These are phyloP conservation scores for Trichophyton verrucosum DNA, from an alignment of 2,329 filamentous ascomycete genomes.

Conservation along the genomic window DNA sequence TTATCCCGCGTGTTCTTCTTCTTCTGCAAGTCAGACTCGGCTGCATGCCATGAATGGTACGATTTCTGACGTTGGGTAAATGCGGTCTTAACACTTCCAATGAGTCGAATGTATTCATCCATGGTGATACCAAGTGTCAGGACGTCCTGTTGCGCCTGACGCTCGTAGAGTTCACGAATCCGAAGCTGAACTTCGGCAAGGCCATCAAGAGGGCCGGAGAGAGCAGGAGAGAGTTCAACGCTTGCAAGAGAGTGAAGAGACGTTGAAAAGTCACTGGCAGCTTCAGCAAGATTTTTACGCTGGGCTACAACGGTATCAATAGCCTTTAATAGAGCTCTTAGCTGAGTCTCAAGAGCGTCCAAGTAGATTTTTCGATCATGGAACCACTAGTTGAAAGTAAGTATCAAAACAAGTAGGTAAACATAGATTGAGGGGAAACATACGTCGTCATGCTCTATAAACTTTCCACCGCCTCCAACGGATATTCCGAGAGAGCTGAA, in stretches of 20 bases:
- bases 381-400: slow-evolving; percentile 58
- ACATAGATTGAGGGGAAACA: slow-evolving; percentile 24
- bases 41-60: slow-evolving; percentile 85
- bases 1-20: slow-evolving; percentile 84
- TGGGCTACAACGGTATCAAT: slow-evolving; percentile 88
- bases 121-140: slow-evolving; percentile 94
- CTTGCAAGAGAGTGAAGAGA: slow-evolving; percentile 86
- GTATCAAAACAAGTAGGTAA: not conserved
- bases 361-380: slow-evolving; percentile 92
- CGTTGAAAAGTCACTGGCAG: slow-evolving; percentile 82
- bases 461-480: slow-evolving; percentile 68
- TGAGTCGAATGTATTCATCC: slow-evolving; percentile 93
- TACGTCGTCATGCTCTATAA: slow-evolving; percentile 94
- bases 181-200: slow-evolving; percentile 88
- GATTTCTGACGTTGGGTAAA: slow-evolving; percentile 90
- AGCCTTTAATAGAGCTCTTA: slow-evolving; percentile 80
- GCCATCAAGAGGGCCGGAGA: slow-evolving; percentile 80
- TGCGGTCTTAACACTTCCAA: slow-evolving; percentile 86
- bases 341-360: slow-evolving; percentile 81
- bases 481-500: slow-evolving; percentile 72
- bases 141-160: slow-evolving; percentile 93
- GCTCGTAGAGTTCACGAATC: slow-evolving; percentile 88
- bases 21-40: slow-evolving; percentile 83
- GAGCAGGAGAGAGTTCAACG: slow-evolving; percentile 77
- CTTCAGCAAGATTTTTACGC: slow-evolving; percentile 84